Base-by-base conservation (phyloP, 257 asterid genomes). In the Ehretia macrophylla region DNA sequence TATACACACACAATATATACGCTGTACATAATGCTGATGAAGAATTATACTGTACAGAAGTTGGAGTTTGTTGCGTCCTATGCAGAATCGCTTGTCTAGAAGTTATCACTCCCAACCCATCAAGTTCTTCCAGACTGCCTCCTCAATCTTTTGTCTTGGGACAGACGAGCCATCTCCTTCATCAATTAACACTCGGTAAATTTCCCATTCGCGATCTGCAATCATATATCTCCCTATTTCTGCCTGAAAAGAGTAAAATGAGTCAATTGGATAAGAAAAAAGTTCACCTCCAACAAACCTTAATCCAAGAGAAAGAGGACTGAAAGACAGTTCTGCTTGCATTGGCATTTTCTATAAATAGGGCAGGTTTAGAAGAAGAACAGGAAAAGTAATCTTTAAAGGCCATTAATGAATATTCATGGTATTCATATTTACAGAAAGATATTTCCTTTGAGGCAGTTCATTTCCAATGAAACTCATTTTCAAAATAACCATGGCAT, bases 171-270 rank as follows among this genome's bases (percentile, higher is more conserved):
- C 68, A 18, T 88, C 90, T 17, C 86, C 85, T 72, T 91, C 98
- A 11, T 79, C 95, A 0, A 88, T 81, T 72, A 91, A 67, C 55
- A 88, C 84, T 63, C 93, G 64, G 63, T 91, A 88, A 38, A 91
- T 83, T 79, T 91, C 98, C 94, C 96, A 91, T 70, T 91, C 93
- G 4, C 87, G 83, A 47, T 80, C 95, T 5, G 85, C 94, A 54
- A 91, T 73, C 82, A 53, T 52, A 49, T 84, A 66, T 71, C 94
- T 80, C 68, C 92, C 81, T 10, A 85, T 76, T 55, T 88, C 95
- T 46, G 98, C 96, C 98, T 91, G 87, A 50, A 58, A 59, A 51
- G 14, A 1, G 8, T 27, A 20, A 51, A 22, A 51, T 10, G 12
- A 51, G 19, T 20, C 35, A 51, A 22, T 48, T 8, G 16, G 22